Base-by-base conservation (phyloP, 2,329 filamentous ascomycete genomes). In the Cladophialophora immunda region DNA sequence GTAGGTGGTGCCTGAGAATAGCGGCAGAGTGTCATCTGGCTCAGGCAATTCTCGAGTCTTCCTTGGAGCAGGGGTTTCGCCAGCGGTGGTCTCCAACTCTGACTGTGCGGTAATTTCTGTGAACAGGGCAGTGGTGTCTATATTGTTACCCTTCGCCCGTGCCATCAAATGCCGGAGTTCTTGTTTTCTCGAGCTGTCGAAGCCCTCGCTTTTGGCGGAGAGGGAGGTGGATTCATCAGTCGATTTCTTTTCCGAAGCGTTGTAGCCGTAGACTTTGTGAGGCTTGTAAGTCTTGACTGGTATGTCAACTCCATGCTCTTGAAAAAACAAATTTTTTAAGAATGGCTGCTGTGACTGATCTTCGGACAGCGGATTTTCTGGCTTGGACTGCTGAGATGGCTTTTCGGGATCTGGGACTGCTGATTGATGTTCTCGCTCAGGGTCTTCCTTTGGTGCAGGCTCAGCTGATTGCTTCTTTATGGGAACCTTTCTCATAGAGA, bases 401-500 rank as follows among this genome's bases (percentile, higher is more conserved):
- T 5, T 25, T 50, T 50, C 11, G 1, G 58, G 19, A 7, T 52
- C 29, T 29, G 52, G 54, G 36, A 38, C 17, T 55, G 47, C 15
- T 5, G 58, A 4, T 17, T 13, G 30, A 11, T 61, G 50, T 19
- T 38, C 45, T 38, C 3, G 45, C n/a, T 36, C 15, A 25, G 30
- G 29, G 13, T 52, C 29, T 45, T 19, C 22, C 17, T 54, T 53
- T 17, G 22, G 41, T 22, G 54, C 53, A 7, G 29, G 7, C n/a
- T 63, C 63, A 15, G 22, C 19, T 22, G 30, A 6, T 36, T 38
- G 53, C 32, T 70, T 67, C 70, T 72, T 32, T 34, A 60, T 69
- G 70, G 73, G 76, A 7, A 77, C 72, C 76, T 81, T 82, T 25
- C 79, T 76, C 34, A 79, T 78, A 63, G 75, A 79, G 36, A 82